A percentile compares a stretch with the other conserved stretches of the same genome.
Conservation (phyloP, 139 green algal genomes). For the Desmodesmus armatus region DNA sequence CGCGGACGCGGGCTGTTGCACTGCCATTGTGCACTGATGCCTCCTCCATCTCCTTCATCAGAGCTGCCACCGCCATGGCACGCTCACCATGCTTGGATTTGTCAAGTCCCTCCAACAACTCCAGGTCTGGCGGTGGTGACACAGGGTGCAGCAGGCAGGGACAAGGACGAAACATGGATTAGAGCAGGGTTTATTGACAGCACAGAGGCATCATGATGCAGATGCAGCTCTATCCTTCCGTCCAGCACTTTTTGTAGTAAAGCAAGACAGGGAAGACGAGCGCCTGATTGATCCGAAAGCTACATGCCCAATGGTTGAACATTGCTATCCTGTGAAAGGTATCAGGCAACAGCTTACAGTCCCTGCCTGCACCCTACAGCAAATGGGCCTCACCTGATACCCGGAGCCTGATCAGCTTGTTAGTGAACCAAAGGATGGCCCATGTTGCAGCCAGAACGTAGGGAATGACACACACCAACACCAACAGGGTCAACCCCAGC, state of each 20-base stretch:
- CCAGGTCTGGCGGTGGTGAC: not conserved
- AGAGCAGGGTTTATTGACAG: not conserved
- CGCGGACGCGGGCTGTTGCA: not conserved
- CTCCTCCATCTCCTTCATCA: not conserved
- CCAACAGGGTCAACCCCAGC: not conserved
- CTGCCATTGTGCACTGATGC: not conserved
- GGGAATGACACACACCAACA: not conserved
- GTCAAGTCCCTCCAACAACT: conserved; percentile 8
- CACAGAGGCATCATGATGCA: not conserved
- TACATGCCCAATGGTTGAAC: not conserved
- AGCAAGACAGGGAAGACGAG: not conserved
- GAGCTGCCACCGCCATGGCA: not conserved
- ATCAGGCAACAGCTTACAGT: not conserved
- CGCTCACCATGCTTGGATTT: conserved; percentile 25
- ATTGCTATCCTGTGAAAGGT: not conserved
- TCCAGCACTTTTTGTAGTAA: not conserved
- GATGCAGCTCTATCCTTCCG: not conserved
- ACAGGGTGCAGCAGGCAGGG: not conserved
- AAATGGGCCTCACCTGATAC: not conserved
- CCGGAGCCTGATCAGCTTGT: conserved; percentile 10
- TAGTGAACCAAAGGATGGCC: conserved; percentile 9
- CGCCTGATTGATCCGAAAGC: not conserved
- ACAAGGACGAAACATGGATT: not conserved
- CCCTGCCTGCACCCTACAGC: not conserved
- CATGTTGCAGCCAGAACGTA: not conserved